A percentile compares a stretch with the other conserved stretches of the same genome.
Conservation (phyloP, 2,329 filamentous ascomycete genomes). For the Botryotinia narcissicola region DNA sequence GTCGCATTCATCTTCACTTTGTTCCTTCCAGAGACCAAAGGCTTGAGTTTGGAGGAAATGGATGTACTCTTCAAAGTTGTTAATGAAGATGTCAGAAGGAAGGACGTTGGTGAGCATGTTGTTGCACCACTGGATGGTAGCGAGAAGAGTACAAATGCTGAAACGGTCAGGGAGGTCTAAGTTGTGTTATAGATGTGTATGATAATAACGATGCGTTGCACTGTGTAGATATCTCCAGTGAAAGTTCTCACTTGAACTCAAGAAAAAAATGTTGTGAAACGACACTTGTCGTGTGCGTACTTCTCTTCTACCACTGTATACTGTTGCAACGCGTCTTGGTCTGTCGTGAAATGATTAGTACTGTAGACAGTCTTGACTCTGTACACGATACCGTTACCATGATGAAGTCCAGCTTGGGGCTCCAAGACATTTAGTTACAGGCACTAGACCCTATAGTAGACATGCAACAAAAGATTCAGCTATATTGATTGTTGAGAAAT, state of each 20-base stretch:
- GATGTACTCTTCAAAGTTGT: conserved; percentile 25
- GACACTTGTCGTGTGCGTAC: background rate
- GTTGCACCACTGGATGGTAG: background rate
- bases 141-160: background rate
- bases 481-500: background rate
- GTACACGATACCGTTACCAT: background rate
- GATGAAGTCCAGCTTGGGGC: background rate
- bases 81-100: conserved; percentile 14
- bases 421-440: background rate
- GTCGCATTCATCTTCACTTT: conserved; percentile 44
- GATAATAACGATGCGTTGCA: background rate
- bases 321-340: background rate
- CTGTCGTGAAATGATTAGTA: background rate
- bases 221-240: background rate
- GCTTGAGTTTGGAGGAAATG: conserved; percentile 25
- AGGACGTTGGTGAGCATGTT: conserved; percentile 19
- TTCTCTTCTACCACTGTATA: background rate
- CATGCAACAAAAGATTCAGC: background rate
- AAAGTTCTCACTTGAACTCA: background rate
- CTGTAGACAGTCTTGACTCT: background rate
- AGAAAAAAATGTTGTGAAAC: background rate
- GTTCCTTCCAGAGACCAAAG: conserved; percentile 27
- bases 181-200: background rate
- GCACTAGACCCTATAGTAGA: background rate
- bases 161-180: background rate